A percentile compares a stretch with the other conserved stretches of the same genome.
Conservation (phyloP, 2,329 filamentous ascomycete species). For the Claviceps pazoutovae region DNA sequence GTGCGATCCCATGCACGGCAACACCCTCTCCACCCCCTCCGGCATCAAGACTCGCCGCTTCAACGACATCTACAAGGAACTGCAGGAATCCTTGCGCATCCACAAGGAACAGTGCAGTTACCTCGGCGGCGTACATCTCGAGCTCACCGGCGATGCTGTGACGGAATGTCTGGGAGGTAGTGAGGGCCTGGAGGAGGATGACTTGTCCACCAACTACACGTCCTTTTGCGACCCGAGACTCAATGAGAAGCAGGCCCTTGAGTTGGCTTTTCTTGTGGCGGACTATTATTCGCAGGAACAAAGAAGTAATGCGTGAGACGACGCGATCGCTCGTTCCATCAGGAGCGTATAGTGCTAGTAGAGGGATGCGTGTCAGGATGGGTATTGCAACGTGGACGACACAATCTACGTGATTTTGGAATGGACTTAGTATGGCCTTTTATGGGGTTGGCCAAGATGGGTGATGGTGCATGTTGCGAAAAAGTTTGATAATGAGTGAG, state of each 20-base stretch:
- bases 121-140: constrained; percentile 86
- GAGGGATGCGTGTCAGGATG: background rate
- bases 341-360: background rate
- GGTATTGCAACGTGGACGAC: background rate
- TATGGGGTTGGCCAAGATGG: background rate
- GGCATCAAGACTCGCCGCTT: constrained; percentile 92
- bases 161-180: constrained; percentile 92
- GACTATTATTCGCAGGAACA: constrained; percentile 49
- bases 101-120: constrained; percentile 75
- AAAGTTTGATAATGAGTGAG: background rate
- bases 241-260: constrained; percentile 95
- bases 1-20: constrained; percentile 97
- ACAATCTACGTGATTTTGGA: background rate
- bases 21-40: constrained; percentile 51
- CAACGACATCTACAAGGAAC: constrained; percentile 75
- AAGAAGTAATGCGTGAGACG: constrained; percentile 6
- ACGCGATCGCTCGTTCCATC: background rate
- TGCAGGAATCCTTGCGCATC: constrained; percentile 69
- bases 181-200: constrained; percentile 73
- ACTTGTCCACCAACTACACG: constrained; percentile 81
- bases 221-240: constrained; percentile 90
- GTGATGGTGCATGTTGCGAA: background rate
- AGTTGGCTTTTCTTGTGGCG: constrained; percentile 86
- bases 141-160: constrained; percentile 89
- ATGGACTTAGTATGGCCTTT: too few species aligned